Conservation (phyloP, 1,284 basidiomycete species). For the Kalmanozyma brasiliensis region DNA sequence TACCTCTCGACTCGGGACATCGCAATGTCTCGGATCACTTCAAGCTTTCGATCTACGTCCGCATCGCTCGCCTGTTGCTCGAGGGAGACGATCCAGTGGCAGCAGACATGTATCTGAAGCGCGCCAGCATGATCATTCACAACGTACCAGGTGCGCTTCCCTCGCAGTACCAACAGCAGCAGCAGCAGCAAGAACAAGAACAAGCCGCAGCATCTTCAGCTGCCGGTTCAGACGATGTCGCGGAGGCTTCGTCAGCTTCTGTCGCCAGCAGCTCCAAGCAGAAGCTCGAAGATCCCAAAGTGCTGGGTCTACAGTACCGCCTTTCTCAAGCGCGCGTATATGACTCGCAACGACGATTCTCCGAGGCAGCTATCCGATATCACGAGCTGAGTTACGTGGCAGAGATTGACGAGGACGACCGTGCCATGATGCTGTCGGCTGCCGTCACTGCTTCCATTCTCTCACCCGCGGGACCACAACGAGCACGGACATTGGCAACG, state of each 20-base stretch:
- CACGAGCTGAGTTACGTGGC: conserved; percentile 77
- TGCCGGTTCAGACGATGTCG: not conserved
- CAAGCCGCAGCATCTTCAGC: not conserved
- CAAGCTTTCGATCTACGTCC: conserved; percentile 88
- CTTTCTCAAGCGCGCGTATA: conserved; percentile 80
- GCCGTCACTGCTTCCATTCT: conserved; percentile 95
- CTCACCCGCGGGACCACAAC: conserved; percentile 95
- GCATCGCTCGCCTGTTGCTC: conserved; percentile 91
- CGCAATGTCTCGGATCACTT: conserved; percentile 81
- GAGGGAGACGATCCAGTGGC: conserved; percentile 93
- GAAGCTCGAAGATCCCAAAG: conserved; percentile 40
- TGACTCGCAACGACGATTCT: conserved; percentile 88
- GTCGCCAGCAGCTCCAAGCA: conserved; percentile 5
- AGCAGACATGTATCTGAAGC: conserved; percentile 95
- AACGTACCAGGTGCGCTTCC: conserved; percentile 52
- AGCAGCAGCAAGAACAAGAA: conserved; percentile 16
- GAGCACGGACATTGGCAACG: conserved; percentile 88
- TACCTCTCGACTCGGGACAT: conserved; percentile 89
- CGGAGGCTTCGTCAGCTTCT: conserved; percentile 1
- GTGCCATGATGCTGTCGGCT: conserved; percentile 71
- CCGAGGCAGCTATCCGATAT: conserved; percentile 93
- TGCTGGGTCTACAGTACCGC: conserved; percentile 62
- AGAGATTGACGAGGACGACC: conserved; percentile 54
- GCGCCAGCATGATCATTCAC: conserved; percentile 89
- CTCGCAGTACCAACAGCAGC: conserved; percentile 25